Base-by-base conservation (phyloP, 2,329 filamentous ascomycete species). In the Claviceps maximensis region DNA sequence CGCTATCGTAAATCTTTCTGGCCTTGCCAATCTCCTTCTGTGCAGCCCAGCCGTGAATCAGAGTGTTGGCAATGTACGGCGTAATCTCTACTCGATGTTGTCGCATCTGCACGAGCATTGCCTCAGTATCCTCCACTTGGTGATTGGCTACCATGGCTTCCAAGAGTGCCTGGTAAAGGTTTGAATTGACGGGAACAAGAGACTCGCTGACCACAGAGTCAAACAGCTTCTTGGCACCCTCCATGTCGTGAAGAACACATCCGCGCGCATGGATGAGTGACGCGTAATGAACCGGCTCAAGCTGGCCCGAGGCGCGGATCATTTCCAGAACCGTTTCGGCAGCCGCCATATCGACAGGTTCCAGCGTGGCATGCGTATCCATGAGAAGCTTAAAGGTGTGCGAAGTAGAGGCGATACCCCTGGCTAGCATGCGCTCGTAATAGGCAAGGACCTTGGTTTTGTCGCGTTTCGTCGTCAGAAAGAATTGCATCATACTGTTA, bases 401-500 rank as follows among this genome's bases (percentile, higher is more conserved):
- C 57, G 89, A 86, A 1, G 93, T 97, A 2, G 93, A 91, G 55
- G 86, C 76, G 65, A 98, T 98, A 53, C 84, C 82, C 72, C 85
- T 87, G 23, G 81, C 77, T 66, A 85, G 82, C 93, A 98, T 97
- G 57, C 91, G 87, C 69, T 95, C 85, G 66, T 95, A 97, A 76
- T 97, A 98, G 33, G 84, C 78, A 25, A 98, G 77, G 5, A 96
- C 91, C 80, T 97, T 97, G 68, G 77, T 74, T 72, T 93, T 91
- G 69, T 98, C 91, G 51, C 89, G 88, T 80, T 97, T 97, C 53
- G 91, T 97, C 54, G 88, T 95, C 60, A 97, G 76, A 80, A 97
- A 98, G 74, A 95, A 97, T 67, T 98, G 93, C 82, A 98, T 98
- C 83, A 98, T 87, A 70, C 89, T 95, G 76, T 98, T 96, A 77